Evolutionary conservation across 2,329 filamentous ascomycete species (phyloP).

Genomic region (Volutella citrinella): DNA sequence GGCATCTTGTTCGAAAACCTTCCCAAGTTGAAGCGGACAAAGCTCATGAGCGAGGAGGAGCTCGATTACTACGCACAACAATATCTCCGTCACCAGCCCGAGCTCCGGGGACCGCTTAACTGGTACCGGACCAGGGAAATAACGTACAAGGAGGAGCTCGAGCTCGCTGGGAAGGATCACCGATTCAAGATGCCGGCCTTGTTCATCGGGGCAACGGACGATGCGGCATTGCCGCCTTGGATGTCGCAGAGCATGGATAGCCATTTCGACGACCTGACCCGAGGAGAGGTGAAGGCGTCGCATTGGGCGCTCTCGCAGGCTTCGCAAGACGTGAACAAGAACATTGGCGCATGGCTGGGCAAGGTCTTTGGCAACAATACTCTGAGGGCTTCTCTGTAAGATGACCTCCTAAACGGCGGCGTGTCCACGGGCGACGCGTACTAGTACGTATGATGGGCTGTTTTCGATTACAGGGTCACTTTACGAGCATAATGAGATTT

Average conservation of each 20-base stretch:
- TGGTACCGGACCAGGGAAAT: constrained; percentile 78
- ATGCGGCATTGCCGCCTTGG: constrained; percentile 68
- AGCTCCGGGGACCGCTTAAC: constrained; percentile 76
- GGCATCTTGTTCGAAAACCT: constrained; percentile 66
- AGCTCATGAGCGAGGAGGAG: constrained; percentile 64
- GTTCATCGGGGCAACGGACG: constrained; percentile 70
- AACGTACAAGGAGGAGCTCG: constrained; percentile 74
- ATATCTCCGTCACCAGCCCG: constrained; percentile 59
- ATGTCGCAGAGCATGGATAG: constrained; percentile 72
- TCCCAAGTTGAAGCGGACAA: constrained; percentile 51
- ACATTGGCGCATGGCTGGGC: constrained; percentile 64
- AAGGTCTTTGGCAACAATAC: constrained; percentile 37
- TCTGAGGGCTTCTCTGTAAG: constrained; percentile 27
- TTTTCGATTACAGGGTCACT: too few relatives aligned
- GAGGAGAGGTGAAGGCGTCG: constrained; percentile 61
- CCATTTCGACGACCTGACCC: constrained; percentile 61
- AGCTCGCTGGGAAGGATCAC: constrained; percentile 53
- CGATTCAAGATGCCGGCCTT: constrained; percentile 63
- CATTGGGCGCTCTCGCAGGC: constrained; percentile 86
- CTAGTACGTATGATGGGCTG: too few relatives aligned
- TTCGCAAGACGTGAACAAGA: constrained; percentile 65
- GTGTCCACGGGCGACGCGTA: constrained; percentile 7
- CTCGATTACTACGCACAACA: constrained; percentile 73
- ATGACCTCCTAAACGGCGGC: neutral
- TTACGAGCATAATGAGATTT: too few relatives aligned